phyloP scores from a whole-genome alignment of 1,284 basidiomycete genomes.

The Xerocomus amazonicus region DNA sequence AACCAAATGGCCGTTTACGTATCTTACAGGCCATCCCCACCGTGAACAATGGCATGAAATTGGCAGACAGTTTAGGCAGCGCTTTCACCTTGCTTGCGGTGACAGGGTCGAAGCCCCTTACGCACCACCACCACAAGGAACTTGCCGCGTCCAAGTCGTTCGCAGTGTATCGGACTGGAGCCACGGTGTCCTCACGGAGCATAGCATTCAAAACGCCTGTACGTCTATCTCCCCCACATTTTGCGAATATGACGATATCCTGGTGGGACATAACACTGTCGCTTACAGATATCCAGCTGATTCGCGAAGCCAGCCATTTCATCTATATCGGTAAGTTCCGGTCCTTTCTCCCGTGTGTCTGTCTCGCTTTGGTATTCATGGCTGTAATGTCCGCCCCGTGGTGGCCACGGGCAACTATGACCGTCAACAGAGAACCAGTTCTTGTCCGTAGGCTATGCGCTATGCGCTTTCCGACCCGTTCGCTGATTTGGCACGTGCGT shows the following conservation, averaged over 20 bases:
- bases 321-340: slow-evolving; percentile 77
- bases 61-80: slow-evolving; percentile 61
- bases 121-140: slow-evolving; percentile 41
- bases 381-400: slow-evolving; percentile 11
- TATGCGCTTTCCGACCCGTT: not conserved
- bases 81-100: slow-evolving; percentile 41
- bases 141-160: slow-evolving; percentile 71
- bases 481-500: slow-evolving; percentile 15
- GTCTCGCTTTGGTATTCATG: slow-evolving; percentile 7
- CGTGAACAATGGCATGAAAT: slow-evolving; percentile 57
- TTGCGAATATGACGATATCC: slow-evolving; percentile 3
- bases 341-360: not conserved
- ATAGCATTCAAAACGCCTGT: slow-evolving; percentile 86
- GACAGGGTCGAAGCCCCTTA: slow-evolving; percentile 40
- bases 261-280: not conserved
- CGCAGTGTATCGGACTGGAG: slow-evolving; percentile 89
- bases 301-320: slow-evolving; percentile 79
- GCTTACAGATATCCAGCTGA: slow-evolving; percentile 70
- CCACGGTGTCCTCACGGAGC: slow-evolving; percentile 82
- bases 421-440: slow-evolving; percentile 79
- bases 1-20: slow-evolving; percentile 3
- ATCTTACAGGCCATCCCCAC: slow-evolving; percentile 59
- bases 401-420: slow-evolving; percentile 4
- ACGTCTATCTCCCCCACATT: slow-evolving; percentile 33
- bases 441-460: slow-evolving; percentile 58